Base-by-base conservation (phyloP, 176 grass and related monocot genomes). In the Phragmites australis region DNA sequence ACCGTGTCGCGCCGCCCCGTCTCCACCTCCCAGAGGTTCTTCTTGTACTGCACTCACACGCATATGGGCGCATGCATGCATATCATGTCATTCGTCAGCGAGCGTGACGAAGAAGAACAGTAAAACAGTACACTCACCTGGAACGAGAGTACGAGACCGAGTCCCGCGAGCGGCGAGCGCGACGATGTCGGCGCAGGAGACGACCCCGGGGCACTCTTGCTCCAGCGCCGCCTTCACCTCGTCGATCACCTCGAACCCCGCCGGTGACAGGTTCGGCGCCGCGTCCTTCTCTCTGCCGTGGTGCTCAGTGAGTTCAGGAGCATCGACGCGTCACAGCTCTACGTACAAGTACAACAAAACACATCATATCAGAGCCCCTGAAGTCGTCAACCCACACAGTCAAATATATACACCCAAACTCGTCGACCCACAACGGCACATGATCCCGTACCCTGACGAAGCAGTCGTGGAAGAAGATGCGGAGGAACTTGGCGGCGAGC, bases 271-370 rank as follows among this genome's bases (percentile, higher is more conserved):
- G 55, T 93, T 93, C 13, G 84, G 80, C 55, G 16, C 6, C 13
- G 90, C 70, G 34, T 87, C 25, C 80, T 93, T 93, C 76, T 93
- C 76, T 93, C 90, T 5, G 87, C 90, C 2, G 78, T 84, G 40
- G 48, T 69, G 37, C 48, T 42, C 6, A 75, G 75, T 18, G 90
- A 84, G 57, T 93, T 74, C 66, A 90, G 80, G 4, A 93, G 72
- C 31, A 93, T 23, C 44, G 90, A 93, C 55, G 87, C 87, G n/a
- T 93, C 90, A 22, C 90, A 93, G 15, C 87, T 87, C 87, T 93
- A 21, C 9, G 9, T 4, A 16, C 2, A 62, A 47, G 45, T 47
- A 47, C n/a, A n/a, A n/a, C n/a, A n/a, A n/a, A n/a, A n/a, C n/a
- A n/a, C n/a, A n/a, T n/a, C n/a, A n/a, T n/a, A n/a, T n/a, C n/a